Base-by-base conservation (phyloP, 2,329 filamentous ascomycete species). In the Ascochyta fabae region DNA sequence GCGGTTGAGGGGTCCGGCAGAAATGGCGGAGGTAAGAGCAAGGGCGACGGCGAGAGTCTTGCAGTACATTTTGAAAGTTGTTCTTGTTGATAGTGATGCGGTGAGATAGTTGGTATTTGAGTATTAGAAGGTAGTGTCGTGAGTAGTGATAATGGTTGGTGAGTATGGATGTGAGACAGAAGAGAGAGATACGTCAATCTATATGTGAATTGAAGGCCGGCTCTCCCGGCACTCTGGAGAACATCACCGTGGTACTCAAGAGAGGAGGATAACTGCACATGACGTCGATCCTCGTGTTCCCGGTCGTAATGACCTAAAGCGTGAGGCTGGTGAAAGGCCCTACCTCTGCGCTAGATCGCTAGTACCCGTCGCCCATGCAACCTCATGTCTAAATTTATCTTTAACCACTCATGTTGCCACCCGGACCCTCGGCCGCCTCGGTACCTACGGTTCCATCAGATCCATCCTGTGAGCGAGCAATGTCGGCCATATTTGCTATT, bases 271-370 rank as follows among this genome's bases (percentile, higher is more conserved):
- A 24, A 34, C 12, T 35, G 31, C 35, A 47, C 26, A 56, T 56
- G 53, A 56, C 53, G 53, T 55, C 26, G 42, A 23, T 44, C 8
- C 53, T 52, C 48, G 42, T 56, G 39, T 55, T 56, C 38, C 5
- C 39, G 16, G 12, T 43, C 16, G 36, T 43, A 42, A 16, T 22
- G 31, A 23, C 29, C 24, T 13, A 43, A 47, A 56, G 47, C 38
- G 48, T 36, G 27, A 56, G 48, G 47, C 53, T 56, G 48, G 43
- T 35, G 22, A 19, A 53, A 24, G 36, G 43, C 19, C 31, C 15
- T 44, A 19, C 27, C 12, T 31, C 29, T n/a, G 23, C 52, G 16
- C 52, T 55, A 48, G 38, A 13, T 55, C 38, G 26, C 41, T 51
- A 56, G 48, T 41, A 35, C 48, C 38, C 47, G 53, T 47, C n/a